Evolutionary conservation across 805 yeast species (phyloP), one percentile per base, ranked within the genome.

Genomic region (Scheffersomyces spartinae): DNA sequence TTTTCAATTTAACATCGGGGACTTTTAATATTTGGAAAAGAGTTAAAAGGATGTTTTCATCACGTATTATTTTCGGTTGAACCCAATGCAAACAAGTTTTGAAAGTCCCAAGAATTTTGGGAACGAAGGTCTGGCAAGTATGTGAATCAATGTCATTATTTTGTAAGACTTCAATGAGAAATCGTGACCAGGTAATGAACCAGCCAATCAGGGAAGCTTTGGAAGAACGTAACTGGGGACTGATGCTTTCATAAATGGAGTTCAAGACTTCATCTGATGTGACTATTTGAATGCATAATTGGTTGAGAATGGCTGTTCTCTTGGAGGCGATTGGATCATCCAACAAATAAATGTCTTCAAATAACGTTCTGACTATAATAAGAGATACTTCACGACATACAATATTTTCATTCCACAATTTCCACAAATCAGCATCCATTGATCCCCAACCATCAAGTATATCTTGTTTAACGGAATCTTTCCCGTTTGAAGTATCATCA

Each of bases 51-150:
- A 84, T 64, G 26, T 81, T 72, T 26, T 80, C 74, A 20, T 65
- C 55, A 22, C 76, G 68, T 27, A 88, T 65, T 1, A 86, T 73
- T 9, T 70, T 61, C 2, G 95, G 88, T 26, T 81, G 68, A 6
- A 86, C 71, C 98, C 98, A 91, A 40, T 81, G 85, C 32, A 91
- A 64, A 39, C 94, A 81, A 0, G 94, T 78, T 44, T 91, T 91
- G 43, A 88, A 68, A 4, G 93, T 78, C 33, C 85, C 82, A 20
- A 91, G 57, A 4, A 80, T 61, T 40, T 79, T 74, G 21, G 79
- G 67, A 2, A 74, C 74, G 42, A 75, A 75, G 15, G 43, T 39
- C 35, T 55, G 61, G 25, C 52, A 50, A 4, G 43, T 25, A 3
- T 42, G 29, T 13, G 46, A 37, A 2, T 42, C 31, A 19, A 47